Percentiles rank a stretch among this genome's conserved stretches.
Evolutionary conservation across 345 rosid species (phyloP).

Genomic region (Garcia nutans): DNA sequence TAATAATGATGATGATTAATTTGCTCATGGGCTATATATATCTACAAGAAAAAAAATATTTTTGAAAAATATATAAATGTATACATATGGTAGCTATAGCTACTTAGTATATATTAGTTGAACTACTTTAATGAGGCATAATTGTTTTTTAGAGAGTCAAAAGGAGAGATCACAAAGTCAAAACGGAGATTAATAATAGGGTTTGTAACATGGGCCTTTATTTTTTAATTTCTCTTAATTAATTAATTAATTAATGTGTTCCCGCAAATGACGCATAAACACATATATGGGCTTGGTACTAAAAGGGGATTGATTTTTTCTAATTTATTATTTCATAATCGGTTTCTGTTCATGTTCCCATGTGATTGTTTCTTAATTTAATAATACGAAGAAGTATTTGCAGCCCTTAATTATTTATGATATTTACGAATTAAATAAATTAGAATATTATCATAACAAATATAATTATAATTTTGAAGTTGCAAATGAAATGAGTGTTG

Average conservation of each 20-base stretch:
- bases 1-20: too few relatives aligned
- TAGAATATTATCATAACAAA: not conserved
- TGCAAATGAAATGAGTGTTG: not conserved
- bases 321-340: slow-evolving; percentile 24
- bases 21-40: not conserved
- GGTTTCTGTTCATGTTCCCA: slow-evolving; percentile 40
- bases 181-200: slow-evolving; percentile 14
- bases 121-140: not conserved
- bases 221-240: not conserved
- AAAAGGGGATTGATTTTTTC: not conserved
- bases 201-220: slow-evolving; percentile 6
- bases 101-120: not conserved
- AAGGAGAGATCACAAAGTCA: slow-evolving; percentile 33
- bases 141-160: slow-evolving; percentile 26
- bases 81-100: too few relatives aligned
- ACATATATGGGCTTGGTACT: not conserved
- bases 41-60: too few relatives aligned
- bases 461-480: not conserved
- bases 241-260: slow-evolving; percentile 15
- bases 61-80: too few relatives aligned
- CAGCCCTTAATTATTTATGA: not conserved
- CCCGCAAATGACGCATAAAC: slow-evolving; percentile 24
- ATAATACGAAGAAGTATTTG: not conserved
- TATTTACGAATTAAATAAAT: not conserved
- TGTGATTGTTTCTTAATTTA: slow-evolving; percentile 30